Evolutionary conservation across 2,329 filamentous ascomycete species (phyloP).

Genomic region (Beauveria scarabaeidicola): DNA sequence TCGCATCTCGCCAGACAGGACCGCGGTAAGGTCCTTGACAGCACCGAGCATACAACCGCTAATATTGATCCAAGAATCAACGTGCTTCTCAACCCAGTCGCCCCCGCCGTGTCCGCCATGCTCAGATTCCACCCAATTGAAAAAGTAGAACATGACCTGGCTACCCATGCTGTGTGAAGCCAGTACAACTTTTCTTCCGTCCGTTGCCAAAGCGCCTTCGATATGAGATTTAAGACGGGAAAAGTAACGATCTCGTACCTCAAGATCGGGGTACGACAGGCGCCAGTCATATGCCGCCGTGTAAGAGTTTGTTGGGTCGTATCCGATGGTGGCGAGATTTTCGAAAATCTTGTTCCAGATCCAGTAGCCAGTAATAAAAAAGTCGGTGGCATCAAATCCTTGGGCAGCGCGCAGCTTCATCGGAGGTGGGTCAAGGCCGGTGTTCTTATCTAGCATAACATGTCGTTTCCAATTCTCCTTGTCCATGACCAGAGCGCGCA

Average conservation of each 20-base stretch:
- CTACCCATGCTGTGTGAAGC: constrained; percentile 97
- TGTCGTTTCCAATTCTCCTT: constrained; percentile 93
- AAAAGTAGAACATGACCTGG: constrained; percentile 80
- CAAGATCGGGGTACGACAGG: constrained; percentile 80
- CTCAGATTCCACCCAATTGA: constrained; percentile 71
- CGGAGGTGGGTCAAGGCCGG: constrained; percentile 80
- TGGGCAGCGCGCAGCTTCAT: constrained; percentile 90
- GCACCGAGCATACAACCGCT: constrained; percentile 96
- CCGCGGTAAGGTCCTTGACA: constrained; percentile 79
- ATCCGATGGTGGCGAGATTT: constrained; percentile 90
- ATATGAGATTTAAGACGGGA: constrained; percentile 84
- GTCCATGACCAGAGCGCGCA: constrained; percentile 85
- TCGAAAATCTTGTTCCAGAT: constrained; percentile 99
- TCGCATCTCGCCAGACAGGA: constrained; percentile 95
- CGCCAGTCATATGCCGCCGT: constrained; percentile 84
- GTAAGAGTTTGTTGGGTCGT: constrained; percentile 73
- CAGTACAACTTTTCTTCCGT: constrained; percentile 71
- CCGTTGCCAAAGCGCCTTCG: constrained; percentile 68
- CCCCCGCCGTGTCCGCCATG: constrained; percentile 73
- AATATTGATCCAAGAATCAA: constrained; percentile 97
- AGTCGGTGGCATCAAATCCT: constrained; percentile 95
- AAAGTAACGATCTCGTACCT: constrained; percentile 88
- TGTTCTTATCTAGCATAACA: constrained; percentile 90
- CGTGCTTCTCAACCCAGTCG: constrained; percentile 80
- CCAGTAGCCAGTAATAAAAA: constrained; percentile 89